Evolutionary conservation across 2,329 filamentous ascomycete species (phyloP), one percentile per base, ranked within the genome.

Genomic region (Fusarium sp.): DNA sequence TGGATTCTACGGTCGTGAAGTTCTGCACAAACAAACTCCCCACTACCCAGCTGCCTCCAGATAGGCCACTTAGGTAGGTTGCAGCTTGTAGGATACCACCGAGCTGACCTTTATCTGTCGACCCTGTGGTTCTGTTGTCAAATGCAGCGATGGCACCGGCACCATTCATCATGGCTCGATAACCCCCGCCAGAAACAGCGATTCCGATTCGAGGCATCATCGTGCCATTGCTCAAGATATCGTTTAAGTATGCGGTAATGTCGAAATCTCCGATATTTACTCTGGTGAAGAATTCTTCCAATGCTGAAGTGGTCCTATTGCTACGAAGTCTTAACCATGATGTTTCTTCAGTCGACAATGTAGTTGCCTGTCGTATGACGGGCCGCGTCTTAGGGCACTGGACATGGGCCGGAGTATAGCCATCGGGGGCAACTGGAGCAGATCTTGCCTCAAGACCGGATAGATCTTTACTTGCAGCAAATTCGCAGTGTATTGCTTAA

Each of bases 101-200:
- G 40, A 94, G 79, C 2, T 80, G 74, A 8, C 75, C 74, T 3
- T 69, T 36, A 9, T 74, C 80, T 0, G 88, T 91, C 4, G 89
- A 83, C 57, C 88, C 87, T 0, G 81, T 73, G 0, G 90, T 92
- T 15, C 92, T 85, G 71, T 80, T 86, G 77, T 95, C 92, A 65
- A 92, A 93, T 0, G 92, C 92, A 28, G 90, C 85, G 11, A 95
- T 71, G 34, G 89, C 89, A 51, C 92, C 92, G 8, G 89, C 92
- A 13, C 91, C 92, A 73, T 91, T 93, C 82, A 93, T 83, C 79
- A 94, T 81, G 5, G 92, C 92, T 52, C 92, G 84, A 76, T 94
- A 96, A 26, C 92, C 92, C 73, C 92, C 92, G 8, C 92, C 92
- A 0, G 91, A 94, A 34, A 90, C 82, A 7, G 92, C 91, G 66